Conservation (phyloP, 768 basidiomycete genomes). For the Termitomyces sp. region DNA sequence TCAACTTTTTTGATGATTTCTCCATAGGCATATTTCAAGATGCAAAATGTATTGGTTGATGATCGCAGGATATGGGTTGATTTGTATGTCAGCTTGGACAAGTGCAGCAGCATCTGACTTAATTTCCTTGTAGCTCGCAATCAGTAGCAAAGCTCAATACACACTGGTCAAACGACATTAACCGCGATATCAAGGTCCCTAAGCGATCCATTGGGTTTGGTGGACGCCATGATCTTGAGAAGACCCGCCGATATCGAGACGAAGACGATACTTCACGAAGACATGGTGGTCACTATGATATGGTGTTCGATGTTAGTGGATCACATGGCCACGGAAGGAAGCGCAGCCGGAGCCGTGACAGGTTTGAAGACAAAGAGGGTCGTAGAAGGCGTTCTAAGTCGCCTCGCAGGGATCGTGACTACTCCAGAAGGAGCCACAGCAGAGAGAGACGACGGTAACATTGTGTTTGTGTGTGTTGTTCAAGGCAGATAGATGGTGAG, state of each 20-base stretch:
- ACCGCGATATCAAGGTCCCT: conserved; percentile 35
- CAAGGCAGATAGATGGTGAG: neutral
- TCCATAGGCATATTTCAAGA: conserved; percentile 92
- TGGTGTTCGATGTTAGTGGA: conserved; percentile 74
- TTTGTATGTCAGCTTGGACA: conserved; percentile 47
- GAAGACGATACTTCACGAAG: conserved; percentile 22
- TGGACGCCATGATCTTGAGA: conserved; percentile 72
- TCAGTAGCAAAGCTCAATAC: conserved; percentile 87
- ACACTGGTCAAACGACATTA: conserved; percentile 76
- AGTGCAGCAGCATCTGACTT: conserved; percentile 9
- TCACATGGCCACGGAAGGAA: conserved; percentile 37
- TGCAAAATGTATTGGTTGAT: conserved; percentile 98
- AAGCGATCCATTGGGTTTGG: conserved; percentile 47
- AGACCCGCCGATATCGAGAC: conserved; percentile 63
- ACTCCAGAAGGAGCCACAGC: conserved; percentile 19
- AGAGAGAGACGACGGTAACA: conserved; percentile 10
- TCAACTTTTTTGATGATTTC: neutral
- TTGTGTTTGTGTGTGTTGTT: conserved; percentile 13
- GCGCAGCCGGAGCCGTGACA: conserved; percentile 48
- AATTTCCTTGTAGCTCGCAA: conserved; percentile 58
- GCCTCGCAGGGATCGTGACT: conserved; percentile 21
- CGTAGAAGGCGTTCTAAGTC: conserved; percentile 34
- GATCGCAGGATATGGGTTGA: conserved; percentile 99
- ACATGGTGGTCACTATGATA: conserved; percentile 46
- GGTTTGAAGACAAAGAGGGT: conserved; percentile 26